Evolutionary conservation across 1,284 basidiomycete species (phyloP), one percentile per base, ranked within the genome.

Genomic region (Fistulinella staudtii): DNA sequence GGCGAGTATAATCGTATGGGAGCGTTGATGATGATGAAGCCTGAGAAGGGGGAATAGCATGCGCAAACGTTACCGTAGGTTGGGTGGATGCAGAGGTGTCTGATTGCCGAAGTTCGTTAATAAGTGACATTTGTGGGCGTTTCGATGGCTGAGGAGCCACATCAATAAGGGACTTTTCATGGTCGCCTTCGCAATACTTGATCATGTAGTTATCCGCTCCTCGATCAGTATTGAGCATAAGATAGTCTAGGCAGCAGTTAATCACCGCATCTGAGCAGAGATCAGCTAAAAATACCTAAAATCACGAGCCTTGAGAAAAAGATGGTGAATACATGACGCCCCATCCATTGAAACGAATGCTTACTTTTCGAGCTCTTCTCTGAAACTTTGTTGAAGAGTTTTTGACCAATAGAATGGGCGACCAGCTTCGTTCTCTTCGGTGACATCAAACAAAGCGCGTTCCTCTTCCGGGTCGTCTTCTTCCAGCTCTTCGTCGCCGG

Each of bases 201-300:
- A 90, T 87, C 88, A 91, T 91, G 65, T 87, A 90, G 63, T 90
- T 89, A 70, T 91, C 89, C 3, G 85, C 82, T 29, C 82, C 86
- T 41, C 85, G 79, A 55, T 88, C 89, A 10, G 90, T 93, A 63
- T 92, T 92, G 45, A 89, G 78, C 88, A 93, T 93, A 36, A 93
- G 74, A 65, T 85, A 92, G 66, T 93, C 91, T 82, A 60, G 22
- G 41, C 28, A 30, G 23, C 40, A 22, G 27, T 51, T 39, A 47
- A 40, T 37, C 3, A n/a, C 18, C 28, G 29, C 15, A 25, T 15
- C 44, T 18, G 10, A 34, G 33, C 21, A 39, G 17, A 43, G 41
- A n/a, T 5, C 18, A 13, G 25, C 8, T 17, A 3, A 34, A 46
- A 23, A 36, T 65, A 87, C 83, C 88, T 59, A 93, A 68, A 47